A percentile compares a stretch with the other conserved stretches of the same genome.
phyloP scores from a whole-genome alignment of 164 flowering plant genomes.

The Annona cherimola region DNA sequence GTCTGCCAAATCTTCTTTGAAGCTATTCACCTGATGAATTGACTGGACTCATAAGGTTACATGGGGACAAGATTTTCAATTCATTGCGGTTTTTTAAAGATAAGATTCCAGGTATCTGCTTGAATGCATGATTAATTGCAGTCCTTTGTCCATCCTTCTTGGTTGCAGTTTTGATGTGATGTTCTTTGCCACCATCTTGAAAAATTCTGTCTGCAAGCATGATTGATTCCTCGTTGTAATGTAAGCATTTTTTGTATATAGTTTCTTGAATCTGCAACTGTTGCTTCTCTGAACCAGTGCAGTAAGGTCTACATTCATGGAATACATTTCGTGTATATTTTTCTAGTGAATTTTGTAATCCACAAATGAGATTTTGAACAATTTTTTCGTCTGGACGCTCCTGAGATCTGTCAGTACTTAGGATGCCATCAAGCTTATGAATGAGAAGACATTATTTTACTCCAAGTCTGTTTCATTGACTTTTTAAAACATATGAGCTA shows the following conservation, averaged over 20 bases:
- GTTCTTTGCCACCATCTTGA: background rate
- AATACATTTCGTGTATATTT: background rate
- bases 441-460: background rate
- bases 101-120: background rate
- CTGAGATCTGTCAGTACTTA: background rate
- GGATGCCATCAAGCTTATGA: background rate
- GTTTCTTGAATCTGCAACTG: background rate
- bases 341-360: background rate
- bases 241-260: background rate
- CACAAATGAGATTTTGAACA: background rate
- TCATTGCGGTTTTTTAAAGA: no score
- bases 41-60: no score
- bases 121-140: background rate
- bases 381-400: background rate
- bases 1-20: no score
- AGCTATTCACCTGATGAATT: no score
- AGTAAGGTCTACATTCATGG: background rate
- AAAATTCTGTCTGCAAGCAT: background rate
- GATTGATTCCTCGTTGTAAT: no score
- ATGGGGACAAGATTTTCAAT: no score
- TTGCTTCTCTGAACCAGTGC: background rate
- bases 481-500: no score
- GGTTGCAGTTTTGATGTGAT: background rate
- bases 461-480: no score
- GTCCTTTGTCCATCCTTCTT: background rate